These are phyloP conservation scores for Xylaria sp. DNA, from an alignment of 2,329 filamentous ascomycete species.

Conservation along the genomic window DNA sequence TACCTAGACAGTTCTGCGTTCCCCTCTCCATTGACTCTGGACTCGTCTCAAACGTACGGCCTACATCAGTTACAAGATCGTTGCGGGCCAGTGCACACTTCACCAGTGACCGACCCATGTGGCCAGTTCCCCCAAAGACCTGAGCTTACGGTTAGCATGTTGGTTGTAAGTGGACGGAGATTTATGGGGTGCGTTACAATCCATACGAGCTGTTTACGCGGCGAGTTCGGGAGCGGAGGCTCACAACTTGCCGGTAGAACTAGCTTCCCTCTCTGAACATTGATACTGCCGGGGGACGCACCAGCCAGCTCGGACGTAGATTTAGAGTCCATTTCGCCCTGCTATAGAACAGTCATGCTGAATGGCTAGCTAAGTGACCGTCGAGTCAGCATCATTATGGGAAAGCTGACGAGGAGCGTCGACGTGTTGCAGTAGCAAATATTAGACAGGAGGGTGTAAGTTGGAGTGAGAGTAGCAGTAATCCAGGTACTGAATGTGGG, in stretches of 20 bases:
- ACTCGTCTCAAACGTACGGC: slow-evolving; percentile 81
- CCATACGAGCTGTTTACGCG: slow-evolving; percentile 84
- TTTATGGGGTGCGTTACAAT: slow-evolving; percentile 68
- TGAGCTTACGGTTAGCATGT: slow-evolving; percentile 50
- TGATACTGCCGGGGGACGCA: slow-evolving; percentile 45
- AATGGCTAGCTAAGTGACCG: neutral
- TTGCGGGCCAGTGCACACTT: slow-evolving; percentile 82
- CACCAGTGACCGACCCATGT: slow-evolving; percentile 91
- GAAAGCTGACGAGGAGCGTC: neutral
- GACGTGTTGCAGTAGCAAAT: slow-evolving; percentile 1
- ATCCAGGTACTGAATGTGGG: slow-evolving; percentile 10
- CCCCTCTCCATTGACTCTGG: slow-evolving; percentile 77
- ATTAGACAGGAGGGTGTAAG: slow-evolving; percentile 6
- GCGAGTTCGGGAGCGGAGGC: slow-evolving; percentile 77
- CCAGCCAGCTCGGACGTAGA: slow-evolving; percentile 44
- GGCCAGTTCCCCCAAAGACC: slow-evolving; percentile 96
- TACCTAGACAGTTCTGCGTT: slow-evolving; percentile 77
- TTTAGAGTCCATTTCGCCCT: slow-evolving; percentile 46
- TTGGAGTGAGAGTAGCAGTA: slow-evolving; percentile 9
- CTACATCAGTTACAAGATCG: slow-evolving; percentile 88
- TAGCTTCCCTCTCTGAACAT: slow-evolving; percentile 54
- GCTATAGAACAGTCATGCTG: slow-evolving; percentile 38
- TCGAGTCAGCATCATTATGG: slow-evolving; percentile 27
- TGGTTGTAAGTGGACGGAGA: slow-evolving; percentile 14
- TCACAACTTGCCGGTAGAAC: slow-evolving; percentile 86